Conservation (phyloP, 192 early-diverging fungal genomes). For the Linderina pennispora region DNA sequence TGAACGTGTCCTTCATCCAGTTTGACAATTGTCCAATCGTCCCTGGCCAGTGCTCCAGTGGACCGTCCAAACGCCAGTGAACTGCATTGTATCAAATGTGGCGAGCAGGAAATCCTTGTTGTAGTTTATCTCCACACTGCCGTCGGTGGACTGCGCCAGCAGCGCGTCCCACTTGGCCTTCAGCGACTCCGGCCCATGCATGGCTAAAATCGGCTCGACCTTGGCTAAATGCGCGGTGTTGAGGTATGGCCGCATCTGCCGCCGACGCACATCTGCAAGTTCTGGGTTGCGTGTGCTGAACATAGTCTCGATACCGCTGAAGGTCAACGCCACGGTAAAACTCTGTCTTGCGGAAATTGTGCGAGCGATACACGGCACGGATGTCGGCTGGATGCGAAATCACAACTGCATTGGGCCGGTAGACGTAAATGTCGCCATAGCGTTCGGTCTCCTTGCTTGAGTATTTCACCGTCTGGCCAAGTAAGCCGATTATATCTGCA, state of each 20-base stretch:
- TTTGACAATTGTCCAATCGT: conserved; percentile 19
- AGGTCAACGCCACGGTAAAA: conserved; percentile 26
- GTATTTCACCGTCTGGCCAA: no score
- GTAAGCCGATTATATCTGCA: no score
- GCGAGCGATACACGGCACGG: conserved; percentile 12
- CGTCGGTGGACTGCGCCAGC: conserved; percentile 9
- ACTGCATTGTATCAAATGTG: conserved; percentile 39
- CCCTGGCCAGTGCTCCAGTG: conserved; percentile 18
- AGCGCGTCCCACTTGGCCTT: conserved; percentile 29
- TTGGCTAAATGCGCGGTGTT: conserved; percentile 26
- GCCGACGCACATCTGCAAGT: conserved; percentile 25
- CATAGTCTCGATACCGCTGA: conserved; percentile 38
- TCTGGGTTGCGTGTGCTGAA: conserved; percentile 34
- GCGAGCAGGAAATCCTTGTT: conserved; percentile 33
- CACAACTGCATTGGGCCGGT: conserved; percentile 10
- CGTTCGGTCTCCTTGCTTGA: no score
- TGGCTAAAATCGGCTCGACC: conserved; percentile 34
- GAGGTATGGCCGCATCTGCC: conserved; percentile 36
- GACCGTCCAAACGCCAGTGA: conserved; percentile 28
- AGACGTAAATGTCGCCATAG: conserved; percentile 34
- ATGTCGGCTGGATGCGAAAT: conserved; percentile 33
- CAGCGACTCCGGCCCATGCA: conserved; percentile 20
- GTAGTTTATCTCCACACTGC: conserved; percentile 33
- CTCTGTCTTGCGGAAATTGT: conserved; percentile 15
- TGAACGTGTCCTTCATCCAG: conserved; percentile 31